Base-by-base conservation (phyloP, 352 stramenopile species). In the Phytopythium helicoides region DNA sequence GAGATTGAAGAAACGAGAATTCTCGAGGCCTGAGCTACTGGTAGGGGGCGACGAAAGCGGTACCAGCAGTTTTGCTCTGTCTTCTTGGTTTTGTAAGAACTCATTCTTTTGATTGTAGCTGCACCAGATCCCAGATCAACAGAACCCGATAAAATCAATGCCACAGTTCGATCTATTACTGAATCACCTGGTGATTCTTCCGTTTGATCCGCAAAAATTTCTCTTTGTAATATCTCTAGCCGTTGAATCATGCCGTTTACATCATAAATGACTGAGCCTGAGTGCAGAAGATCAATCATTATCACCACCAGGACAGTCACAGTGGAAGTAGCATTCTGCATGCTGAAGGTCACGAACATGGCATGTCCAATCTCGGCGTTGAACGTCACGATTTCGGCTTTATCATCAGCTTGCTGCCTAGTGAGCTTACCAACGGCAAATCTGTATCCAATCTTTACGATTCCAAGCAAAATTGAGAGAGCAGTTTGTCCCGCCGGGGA, bases 351-450 rank as follows among this genome's bases (percentile, higher is more conserved):
- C 1, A 76, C 56, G 28, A 68, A 83, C 37, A 80, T 56, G 9
- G 69, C 62, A 36, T 73, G 74, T 52, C 69, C 79, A 46, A 79
- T 68, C 16, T 79, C 59, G n/a, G 79, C 52, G 15, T 56, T 74
- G 51, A 79, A 75, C 38, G 76, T 73, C 25, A 82, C 59, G 14
- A 56, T 50, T 36, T 69, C 64, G 0, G 64, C 64, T 12, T 64
- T 42, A 42, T 68, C 44, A 18, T 71, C 64, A 4, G 63, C 51
- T 38, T 68, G 58, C 33, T 62, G 56, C 6, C 23, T 12, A 37
- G 65, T 60, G 8, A 26, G 23, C 6, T 49, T 51, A 14, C 45
- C 56, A 37, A 73, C 61, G 28, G 66, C n/a, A 23, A 71, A 57
- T 44, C 71, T 76, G 52, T 71, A 58, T 15, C 52, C 25, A 11